These are phyloP conservation scores for Candida argentea DNA, from an alignment of 805 yeast genomes.

Conservation along the genomic window DNA sequence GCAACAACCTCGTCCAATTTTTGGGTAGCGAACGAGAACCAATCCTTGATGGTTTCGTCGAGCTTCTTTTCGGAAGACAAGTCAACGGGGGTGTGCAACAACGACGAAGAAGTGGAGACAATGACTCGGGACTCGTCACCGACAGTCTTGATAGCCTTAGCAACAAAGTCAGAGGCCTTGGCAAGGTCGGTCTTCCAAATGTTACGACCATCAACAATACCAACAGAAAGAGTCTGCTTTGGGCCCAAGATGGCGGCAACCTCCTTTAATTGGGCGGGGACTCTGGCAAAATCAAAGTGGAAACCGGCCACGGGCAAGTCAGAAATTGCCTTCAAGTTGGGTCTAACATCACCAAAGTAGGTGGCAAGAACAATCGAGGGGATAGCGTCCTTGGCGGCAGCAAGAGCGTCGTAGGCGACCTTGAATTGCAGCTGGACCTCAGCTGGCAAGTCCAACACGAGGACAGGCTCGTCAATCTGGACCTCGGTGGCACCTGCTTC, in stretches of 20 bases:
- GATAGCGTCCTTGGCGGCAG: conserved; percentile 35
- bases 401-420: conserved; percentile 71
- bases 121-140: conserved; percentile 72
- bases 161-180: conserved; percentile 72
- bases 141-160: conserved; percentile 73
- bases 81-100: conserved; percentile 98
- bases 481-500: conserved; percentile 92
- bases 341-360: conserved; percentile 97
- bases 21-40: conserved; percentile 98
- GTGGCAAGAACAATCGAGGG: conserved; percentile 81
- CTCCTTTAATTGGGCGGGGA: conserved; percentile 89
- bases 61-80: conserved; percentile 86
- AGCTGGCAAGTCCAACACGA: conserved; percentile 88
- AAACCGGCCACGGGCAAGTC: conserved; percentile 87
- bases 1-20: conserved; percentile 86
- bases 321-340: conserved; percentile 85
- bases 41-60: conserved; percentile 84
- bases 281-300: conserved; percentile 95
- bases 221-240: conserved; percentile 81
- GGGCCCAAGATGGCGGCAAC: conserved; percentile 57
- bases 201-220: conserved; percentile 98
- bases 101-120: conserved; percentile 92
- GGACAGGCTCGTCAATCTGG: conserved; percentile 95
- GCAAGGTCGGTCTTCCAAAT: conserved; percentile 97
- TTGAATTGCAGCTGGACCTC: conserved; percentile 78